Evolutionary conservation across 768 basidiomycete genomes (phyloP), one percentile per base, ranked within the genome.

Genomic region (Termitomyces sp.): DNA sequence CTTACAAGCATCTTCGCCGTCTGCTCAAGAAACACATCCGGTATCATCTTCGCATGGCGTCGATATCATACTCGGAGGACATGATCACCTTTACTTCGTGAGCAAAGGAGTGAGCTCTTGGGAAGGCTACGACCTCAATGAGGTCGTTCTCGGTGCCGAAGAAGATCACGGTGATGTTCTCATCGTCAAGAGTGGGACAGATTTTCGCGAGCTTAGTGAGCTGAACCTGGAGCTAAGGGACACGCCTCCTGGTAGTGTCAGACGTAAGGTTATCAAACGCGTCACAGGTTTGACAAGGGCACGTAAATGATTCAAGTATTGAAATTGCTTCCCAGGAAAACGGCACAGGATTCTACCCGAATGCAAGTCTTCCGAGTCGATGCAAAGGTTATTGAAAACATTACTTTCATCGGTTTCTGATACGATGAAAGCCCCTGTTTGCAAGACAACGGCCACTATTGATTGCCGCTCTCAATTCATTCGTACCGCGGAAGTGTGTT

Each of bases 191-290:
- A 93, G 90, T 64, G 93, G 93, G 8, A 89, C 86, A 2, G 92
- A 96, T 70, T 96, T 96, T 65, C 81, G 88, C 37, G 92, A 95
- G 59, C 71, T 95, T 34, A 91, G 90, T 50, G 88, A 90, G 57
- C 71, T 93, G 43, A 74, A 69, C 0, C 69, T 96, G 21, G 82
- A 83, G 54, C 71, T 95, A 14, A 70, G 74, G 26, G 71, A 81
- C 48, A 77, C 85, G 1, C 79, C 88, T 1, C 65, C 74, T 30
- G 85, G 83, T 1, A 86, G 84, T 61, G 70, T 88, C 11, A 77
- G 93, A 58, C 74, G 66, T 43, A 85, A 83, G 62, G 71, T 88
- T 3, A 84, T 96, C 61, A 80, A 70, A 49, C 66, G 71, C 26
- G 74, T 92, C 45, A 76, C 71, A 55, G 90, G 90, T 85, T 56